Conservation (phyloP, 305 asterid species). For the Fraxinus xanthoxyloides region DNA sequence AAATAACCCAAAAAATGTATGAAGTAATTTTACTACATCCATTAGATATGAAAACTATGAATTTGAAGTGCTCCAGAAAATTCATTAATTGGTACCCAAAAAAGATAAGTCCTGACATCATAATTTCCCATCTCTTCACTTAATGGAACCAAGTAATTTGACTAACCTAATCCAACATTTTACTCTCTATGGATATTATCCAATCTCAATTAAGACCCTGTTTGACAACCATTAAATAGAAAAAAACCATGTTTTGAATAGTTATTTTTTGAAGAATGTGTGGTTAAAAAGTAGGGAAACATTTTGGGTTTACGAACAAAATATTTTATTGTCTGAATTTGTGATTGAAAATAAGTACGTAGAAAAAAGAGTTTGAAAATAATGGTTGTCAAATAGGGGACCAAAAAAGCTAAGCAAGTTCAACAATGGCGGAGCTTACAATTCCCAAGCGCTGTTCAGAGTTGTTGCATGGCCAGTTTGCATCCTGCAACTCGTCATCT, state of each 20-base stretch:
- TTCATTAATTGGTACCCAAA: neutral
- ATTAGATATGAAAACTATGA: neutral
- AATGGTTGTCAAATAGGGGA: no score
- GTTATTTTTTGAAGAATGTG: no score
- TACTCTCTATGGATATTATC: neutral
- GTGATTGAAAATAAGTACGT: no score
- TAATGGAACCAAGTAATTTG: neutral
- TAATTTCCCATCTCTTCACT: neutral
- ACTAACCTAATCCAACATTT: neutral
- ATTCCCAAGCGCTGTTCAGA: constrained; percentile 45
- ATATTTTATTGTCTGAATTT: no score
- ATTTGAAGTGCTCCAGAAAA: neutral
- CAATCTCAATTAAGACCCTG: neutral
- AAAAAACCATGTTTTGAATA: no score
- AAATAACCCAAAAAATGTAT: neutral
- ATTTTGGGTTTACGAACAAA: no score
- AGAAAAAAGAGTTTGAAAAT: no score
- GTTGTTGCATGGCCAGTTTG: constrained; percentile 44
- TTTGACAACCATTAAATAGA: no score
- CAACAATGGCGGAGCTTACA: constrained; percentile 34
- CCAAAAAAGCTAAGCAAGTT: neutral
- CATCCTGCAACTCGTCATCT: constrained; percentile 46
- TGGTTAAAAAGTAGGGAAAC: no score
- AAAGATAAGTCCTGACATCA: neutral
- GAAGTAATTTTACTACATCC: neutral